Evolutionary conservation across 73 alveolate species (phyloP).

Genomic region (Paramecium tetraurelia): DNA sequence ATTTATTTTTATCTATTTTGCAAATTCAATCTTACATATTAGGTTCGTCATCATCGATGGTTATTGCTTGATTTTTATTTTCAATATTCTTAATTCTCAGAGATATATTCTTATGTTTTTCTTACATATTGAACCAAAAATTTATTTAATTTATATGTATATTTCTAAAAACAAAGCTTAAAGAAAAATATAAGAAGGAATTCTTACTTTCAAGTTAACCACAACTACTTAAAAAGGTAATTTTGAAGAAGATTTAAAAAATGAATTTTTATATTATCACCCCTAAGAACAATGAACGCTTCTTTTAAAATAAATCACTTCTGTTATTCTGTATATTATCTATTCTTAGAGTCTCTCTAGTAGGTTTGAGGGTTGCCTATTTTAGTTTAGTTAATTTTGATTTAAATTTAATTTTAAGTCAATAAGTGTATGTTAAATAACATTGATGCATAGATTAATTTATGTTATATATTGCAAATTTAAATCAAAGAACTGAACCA

Average conservation of each 20-base stretch:
- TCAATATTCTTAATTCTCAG: neutral
- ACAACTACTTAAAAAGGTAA: no score
- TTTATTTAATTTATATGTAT: neutral
- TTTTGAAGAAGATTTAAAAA: no score
- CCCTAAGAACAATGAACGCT: neutral
- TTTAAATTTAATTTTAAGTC: no score
- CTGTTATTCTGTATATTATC: neutral
- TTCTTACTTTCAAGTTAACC: no score
- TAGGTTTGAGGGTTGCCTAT: neutral
- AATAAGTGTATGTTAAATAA: neutral
- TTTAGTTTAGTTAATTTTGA: neutral
- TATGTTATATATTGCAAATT: neutral
- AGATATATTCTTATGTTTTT: neutral
- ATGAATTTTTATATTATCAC: neutral
- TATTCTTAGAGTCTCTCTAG: neutral
- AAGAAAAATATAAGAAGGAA: neutral
- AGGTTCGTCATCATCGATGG: conserved; percentile 35
- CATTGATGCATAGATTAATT: neutral
- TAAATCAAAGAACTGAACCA: conserved; percentile 88
- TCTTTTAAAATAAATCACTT: no score
- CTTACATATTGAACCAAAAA: neutral
- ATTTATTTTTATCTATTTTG: neutral
- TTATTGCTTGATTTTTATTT: neutral
- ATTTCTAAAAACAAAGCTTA: neutral
- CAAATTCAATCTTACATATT: conserved; percentile 10